These are phyloP conservation scores for Neurospora discreta DNA, from an alignment of 495 filamentous ascomycete genomes.

Conservation along the genomic window DNA sequence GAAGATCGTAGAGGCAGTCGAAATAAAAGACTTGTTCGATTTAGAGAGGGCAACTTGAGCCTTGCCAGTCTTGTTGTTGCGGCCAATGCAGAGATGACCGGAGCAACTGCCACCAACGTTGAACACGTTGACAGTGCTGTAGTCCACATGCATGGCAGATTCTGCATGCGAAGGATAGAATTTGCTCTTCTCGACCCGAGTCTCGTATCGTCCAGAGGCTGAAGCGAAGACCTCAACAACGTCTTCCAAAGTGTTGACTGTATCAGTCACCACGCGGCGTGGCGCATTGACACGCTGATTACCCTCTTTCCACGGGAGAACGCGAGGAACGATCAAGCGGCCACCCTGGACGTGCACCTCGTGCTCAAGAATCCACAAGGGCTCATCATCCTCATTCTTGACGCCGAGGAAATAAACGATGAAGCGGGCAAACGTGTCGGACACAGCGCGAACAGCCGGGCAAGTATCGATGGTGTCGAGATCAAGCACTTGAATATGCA, in stretches of 20 bases:
- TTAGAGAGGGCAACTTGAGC: conserved; percentile 19
- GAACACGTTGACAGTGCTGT: conserved; percentile 23
- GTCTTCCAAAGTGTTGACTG: conserved; percentile 19
- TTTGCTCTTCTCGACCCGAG: background rate
- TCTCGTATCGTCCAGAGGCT: conserved; percentile 7
- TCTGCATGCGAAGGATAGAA: background rate
- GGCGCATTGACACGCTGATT: conserved; percentile 28
- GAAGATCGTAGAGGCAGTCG: background rate
- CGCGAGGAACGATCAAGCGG: conserved; percentile 23
- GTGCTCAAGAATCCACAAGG: conserved; percentile 23
- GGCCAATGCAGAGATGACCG: conserved; percentile 23
- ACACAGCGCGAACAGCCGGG: conserved; percentile 8
- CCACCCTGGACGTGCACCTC: conserved; percentile 28
- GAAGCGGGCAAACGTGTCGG: conserved; percentile 21
- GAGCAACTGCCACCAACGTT: conserved; percentile 1
- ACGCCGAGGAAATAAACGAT: background rate
- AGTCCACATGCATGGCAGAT: conserved; percentile 22
- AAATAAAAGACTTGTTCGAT: conserved; percentile 22
- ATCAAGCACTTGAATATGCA: conserved; percentile 31
- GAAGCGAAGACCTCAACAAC: conserved; percentile 16
- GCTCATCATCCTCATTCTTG: background rate
- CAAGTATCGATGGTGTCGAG: conserved; percentile 16
- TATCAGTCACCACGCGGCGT: conserved; percentile 23
- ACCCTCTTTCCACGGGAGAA: conserved; percentile 25
- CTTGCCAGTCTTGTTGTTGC: conserved; percentile 11